Evolutionary conservation across 176 grass and related monocot species (phyloP).

Genomic region (Elymus sibiricus): DNA sequence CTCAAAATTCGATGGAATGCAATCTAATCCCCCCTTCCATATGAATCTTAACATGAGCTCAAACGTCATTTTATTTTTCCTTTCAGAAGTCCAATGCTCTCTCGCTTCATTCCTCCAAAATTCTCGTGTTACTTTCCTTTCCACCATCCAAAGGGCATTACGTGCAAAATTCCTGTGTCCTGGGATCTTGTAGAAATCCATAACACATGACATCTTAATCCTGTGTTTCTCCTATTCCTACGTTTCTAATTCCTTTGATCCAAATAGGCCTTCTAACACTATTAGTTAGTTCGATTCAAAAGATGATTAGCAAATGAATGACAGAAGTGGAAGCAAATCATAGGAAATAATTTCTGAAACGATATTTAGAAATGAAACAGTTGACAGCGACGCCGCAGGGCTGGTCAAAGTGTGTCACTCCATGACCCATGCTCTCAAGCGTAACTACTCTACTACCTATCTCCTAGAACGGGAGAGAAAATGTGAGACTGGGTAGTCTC

Average conservation of each 20-base stretch:
- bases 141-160: background rate
- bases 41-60: background rate
- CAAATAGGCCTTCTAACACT: background rate
- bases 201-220: background rate
- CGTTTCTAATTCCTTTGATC: background rate
- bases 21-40: background rate
- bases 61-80: background rate
- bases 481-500: background rate
- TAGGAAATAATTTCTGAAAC: background rate
- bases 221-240: background rate
- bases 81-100: background rate
- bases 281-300: background rate
- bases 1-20: background rate
- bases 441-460: background rate
- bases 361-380: background rate
- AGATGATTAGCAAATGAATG: background rate
- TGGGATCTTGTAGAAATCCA: background rate
- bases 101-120: background rate
- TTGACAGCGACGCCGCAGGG: background rate
- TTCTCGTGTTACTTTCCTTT: background rate
- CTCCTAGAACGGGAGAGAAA: background rate
- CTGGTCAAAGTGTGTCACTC: background rate
- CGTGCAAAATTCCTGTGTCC: background rate
- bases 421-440: background rate
- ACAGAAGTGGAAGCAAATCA: background rate